Evolutionary conservation across 208 protist species (phyloP), one percentile per base, ranked within the genome.

Genomic region (Trypanosoma conorhini): DNA sequence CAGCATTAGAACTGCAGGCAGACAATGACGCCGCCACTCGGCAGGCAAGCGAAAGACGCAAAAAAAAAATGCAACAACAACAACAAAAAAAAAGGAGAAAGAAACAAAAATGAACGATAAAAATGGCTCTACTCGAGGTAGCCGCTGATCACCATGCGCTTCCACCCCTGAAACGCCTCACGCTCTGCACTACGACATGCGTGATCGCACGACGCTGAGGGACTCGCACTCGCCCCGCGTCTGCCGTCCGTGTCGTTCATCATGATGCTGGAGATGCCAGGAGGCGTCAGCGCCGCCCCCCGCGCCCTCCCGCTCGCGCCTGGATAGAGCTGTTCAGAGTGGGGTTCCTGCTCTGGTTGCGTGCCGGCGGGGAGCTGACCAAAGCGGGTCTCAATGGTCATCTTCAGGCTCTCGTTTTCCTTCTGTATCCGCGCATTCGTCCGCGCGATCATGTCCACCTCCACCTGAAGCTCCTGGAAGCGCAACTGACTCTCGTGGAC

Each of bases 401-500:
- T 24, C 31, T 71, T 70, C 19, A 79, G 50, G 19, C 46, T 70
- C 22, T 74, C 54, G 46, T 79, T 79, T 26, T 82, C 77, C 44
- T 17, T 19, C 62, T 42, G 55, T 33, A 82, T 30, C 28, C 44
- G 15, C 56, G 62, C 72, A 58, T 74, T 73, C 58, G 44, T 40
- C 22, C 76, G 54, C 30, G 12, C 38, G 62, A 82, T 80, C 66
- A 76, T 66, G 28, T 68, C 67, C 59, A 77, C 58, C 50, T 79
- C 67, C 24, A 79, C 19, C 46, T 79, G 67, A 38, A 82, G 67
- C 35, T 79, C 35, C 56, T 79, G 73, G 40, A 67, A 71, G 22
- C 65, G 73, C 40, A 61, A 24, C 46, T 72, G 70, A 35, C 62
- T 78, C 35, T 80, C 72, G 24, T 71, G 61, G 10, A 79, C 74